phyloP scores from a whole-genome alignment of 2,329 filamentous ascomycete species.

The Nemania diffusa region DNA sequence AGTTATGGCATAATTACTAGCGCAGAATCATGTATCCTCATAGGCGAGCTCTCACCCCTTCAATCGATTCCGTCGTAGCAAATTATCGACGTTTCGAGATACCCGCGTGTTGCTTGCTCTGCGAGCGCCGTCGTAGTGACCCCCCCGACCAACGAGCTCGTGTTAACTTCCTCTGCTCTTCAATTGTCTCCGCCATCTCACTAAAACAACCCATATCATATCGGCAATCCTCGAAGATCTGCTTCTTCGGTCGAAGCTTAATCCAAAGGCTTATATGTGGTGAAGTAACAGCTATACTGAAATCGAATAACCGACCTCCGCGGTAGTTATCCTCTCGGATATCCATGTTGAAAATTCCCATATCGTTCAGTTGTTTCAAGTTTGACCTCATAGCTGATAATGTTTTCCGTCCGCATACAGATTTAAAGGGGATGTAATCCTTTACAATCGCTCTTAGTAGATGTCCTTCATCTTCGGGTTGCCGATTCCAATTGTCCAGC shows the following conservation, averaged over 20 bases:
- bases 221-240: not conserved
- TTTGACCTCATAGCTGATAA: conserved; percentile 2
- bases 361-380: not conserved
- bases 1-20: no score
- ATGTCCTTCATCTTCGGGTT: conserved; percentile 3
- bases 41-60: not conserved
- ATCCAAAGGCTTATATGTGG: conserved; percentile 19
- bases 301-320: conserved; percentile 34
- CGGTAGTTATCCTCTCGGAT: conserved; percentile 26
- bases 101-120: not conserved
- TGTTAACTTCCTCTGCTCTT: not conserved
- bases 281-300: conserved; percentile 26
- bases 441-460: conserved; percentile 30
- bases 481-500: conserved; percentile 28
- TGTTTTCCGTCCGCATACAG: not conserved
- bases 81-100: not conserved
- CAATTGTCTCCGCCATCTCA: not conserved
- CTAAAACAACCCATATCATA: not conserved
- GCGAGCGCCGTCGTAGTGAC: not conserved
- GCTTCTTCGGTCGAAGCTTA: not conserved
- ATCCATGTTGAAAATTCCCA: conserved; percentile 35
- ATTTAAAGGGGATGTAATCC: conserved; percentile 15
- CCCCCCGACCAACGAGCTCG: not conserved
- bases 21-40: no score
- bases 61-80: not conserved